Evolutionary conservation across 139 green algal species (phyloP), one percentile per base, ranked within the genome.

Genomic region (Mesotaenium endlicherianum): DNA sequence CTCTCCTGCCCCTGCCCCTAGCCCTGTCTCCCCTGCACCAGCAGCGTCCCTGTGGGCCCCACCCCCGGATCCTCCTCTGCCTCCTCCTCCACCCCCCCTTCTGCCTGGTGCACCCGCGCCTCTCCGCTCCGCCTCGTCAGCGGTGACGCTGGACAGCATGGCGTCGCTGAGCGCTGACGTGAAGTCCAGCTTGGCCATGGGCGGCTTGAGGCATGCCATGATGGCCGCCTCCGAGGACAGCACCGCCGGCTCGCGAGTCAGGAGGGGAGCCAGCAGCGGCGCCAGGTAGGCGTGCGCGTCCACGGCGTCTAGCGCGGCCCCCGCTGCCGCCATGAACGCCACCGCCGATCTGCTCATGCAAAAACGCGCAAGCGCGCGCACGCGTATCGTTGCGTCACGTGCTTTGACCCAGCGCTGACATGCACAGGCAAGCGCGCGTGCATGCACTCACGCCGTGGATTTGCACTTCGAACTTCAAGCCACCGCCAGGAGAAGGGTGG

Each of bases 231-330:
- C 60, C 26, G 50, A 80, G 31, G 58, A 74, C 67, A 92, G 58
- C 8, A 34, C 45, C n/a, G 50, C 38, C 3, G 91, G 91, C 36
- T 90, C 58, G 0, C 42, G 5, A 0, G 30, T 44, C 44, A 94
- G 53, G 55, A 83, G 69, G 2, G 91, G 84, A 67, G 49, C 38
- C 50, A 96, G 59, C 49, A 92, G 47, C 26, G 90, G 88, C 38
- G 89, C 67, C 84, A 97, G 85, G 80, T 91, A 87, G 6, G 93
- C 90, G 44, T 93, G 91, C n/a, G 90, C 84, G 42, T 97, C 94
- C 6, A 91, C 91, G 0, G 87, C 75, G 0, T 86, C 74, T 39
- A 98, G 86, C 11, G 64, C 70, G 4, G 68, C 16, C 0, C 91
- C 93, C 5, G 92, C 90, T 1, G 91, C 91, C 4, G 93, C 81